A percentile compares a stretch with the other conserved stretches of the same genome.
Conservation (phyloP, 2,329 filamentous ascomycete species). For the Xylariales sp. region DNA sequence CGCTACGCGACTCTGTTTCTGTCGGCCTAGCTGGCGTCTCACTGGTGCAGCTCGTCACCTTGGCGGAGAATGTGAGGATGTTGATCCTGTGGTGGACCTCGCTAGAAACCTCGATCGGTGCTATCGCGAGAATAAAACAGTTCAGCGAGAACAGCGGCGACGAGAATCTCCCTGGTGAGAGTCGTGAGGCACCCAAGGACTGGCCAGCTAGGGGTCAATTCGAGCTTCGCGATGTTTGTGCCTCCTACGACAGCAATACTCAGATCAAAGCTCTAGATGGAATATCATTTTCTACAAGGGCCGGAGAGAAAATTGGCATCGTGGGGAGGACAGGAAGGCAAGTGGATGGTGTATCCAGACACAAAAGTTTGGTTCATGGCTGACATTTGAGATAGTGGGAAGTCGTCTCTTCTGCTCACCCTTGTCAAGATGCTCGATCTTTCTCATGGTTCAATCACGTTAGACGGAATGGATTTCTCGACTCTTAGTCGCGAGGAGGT, state of each 20-base stretch:
- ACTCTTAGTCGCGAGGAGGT: background rate
- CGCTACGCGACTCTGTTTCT: constrained; percentile 5
- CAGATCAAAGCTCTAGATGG: background rate
- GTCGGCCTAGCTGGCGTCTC: constrained; percentile 18
- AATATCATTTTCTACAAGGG: background rate
- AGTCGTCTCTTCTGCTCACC: constrained; percentile 1
- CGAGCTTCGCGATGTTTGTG: constrained; percentile 12
- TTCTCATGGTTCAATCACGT: constrained; percentile 2
- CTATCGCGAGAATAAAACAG: constrained; percentile 15
- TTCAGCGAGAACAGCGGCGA: constrained; percentile 12
- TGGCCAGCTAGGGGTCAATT: constrained; percentile 16
- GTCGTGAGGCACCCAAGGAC: constrained; percentile 7
- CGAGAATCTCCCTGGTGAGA: constrained; percentile 10
- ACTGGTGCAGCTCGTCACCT: constrained; percentile 15
- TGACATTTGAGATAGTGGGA: constrained; percentile 24
- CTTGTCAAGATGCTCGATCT: constrained; percentile 2
- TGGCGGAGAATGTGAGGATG: constrained; percentile 13
- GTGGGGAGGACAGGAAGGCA: constrained; percentile 5
- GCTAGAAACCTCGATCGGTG: constrained; percentile 20
- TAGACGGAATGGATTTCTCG: constrained; percentile 3
- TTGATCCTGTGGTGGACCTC: constrained; percentile 18
- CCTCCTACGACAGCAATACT: constrained; percentile 9
- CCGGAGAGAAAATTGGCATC: constrained; percentile 6
- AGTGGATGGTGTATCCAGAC: background rate
- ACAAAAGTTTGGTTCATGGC: background rate